Conservation (phyloP, 352 stramenopile genomes). For the Phytophthora pini region DNA sequence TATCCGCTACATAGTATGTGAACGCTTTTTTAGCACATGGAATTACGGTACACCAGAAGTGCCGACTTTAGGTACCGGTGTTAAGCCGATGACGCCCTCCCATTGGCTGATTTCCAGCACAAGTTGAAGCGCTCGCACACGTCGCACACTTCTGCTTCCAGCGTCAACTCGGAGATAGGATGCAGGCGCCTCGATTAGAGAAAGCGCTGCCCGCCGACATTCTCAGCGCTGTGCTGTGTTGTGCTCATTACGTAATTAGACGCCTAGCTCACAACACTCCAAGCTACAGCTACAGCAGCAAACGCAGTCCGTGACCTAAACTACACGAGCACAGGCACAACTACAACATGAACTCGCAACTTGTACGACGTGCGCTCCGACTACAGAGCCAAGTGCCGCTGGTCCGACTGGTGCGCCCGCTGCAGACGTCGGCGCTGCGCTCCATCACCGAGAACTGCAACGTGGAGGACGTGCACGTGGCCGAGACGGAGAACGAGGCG, state of each 20-base stretch:
- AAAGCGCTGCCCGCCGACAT: slow-evolving; percentile 5
- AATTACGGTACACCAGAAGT: slow-evolving; percentile 8
- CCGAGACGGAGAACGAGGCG: slow-evolving; percentile 47
- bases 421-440: slow-evolving; percentile 20
- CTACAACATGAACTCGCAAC: slow-evolving; percentile 11
- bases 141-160: slow-evolving; percentile 6
- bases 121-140: slow-evolving; percentile 10
- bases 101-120: background rate
- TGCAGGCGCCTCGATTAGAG: slow-evolving; percentile 13
- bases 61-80: too few species aligned
- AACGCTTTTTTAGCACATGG: background rate
- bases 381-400: slow-evolving; percentile 15
- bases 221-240: background rate
- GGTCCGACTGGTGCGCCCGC: background rate
- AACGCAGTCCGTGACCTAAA: background rate
- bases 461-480: slow-evolving; percentile 43
- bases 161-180: slow-evolving; percentile 19
- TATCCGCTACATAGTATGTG: too few species aligned
- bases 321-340: background rate
- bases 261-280: background rate
- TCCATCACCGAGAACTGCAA: slow-evolving; percentile 30
- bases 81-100: background rate
- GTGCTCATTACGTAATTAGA: slow-evolving; percentile 10
- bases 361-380: slow-evolving; percentile 4
- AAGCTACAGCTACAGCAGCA: background rate